Conservation (phyloP, 257 asterid species). For the Parsonsia alboflavescens region DNA sequence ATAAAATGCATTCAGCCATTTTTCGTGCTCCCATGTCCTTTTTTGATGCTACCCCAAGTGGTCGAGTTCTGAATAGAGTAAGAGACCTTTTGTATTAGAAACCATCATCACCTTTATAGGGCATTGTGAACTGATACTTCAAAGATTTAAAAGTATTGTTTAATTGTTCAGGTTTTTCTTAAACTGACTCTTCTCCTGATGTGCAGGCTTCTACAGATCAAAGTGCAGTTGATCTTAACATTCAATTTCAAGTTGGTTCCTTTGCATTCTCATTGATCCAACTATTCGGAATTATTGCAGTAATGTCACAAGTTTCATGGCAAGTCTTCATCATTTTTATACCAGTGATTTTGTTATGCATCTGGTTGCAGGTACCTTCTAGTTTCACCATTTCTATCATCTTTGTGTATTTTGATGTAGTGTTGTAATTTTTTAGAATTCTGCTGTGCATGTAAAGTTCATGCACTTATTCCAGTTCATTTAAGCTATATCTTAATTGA, state of each 20-base stretch:
- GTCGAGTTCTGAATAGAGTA: conserved; percentile 82
- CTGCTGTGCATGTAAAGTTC: background rate
- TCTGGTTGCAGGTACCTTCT: conserved; percentile 66
- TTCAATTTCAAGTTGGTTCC: conserved; percentile 45
- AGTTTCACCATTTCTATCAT: background rate
- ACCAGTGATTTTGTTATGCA: conserved; percentile 60
- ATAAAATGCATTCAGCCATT: conserved; percentile 63
- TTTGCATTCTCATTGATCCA: conserved; percentile 67
- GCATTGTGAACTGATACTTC: background rate
- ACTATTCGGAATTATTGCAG: conserved; percentile 66
- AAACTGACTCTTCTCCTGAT: conserved; percentile 15
- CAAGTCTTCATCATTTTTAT: conserved; percentile 72
- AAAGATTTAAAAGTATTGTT: background rate
- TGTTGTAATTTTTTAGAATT: background rate
- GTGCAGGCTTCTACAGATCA: conserved; percentile 89
- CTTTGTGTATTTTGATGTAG: background rate
- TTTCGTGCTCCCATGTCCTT: conserved; percentile 96
- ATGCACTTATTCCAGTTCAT: background rate
- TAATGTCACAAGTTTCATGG: conserved; percentile 88
- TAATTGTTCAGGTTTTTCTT: background rate
- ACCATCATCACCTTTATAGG: background rate
- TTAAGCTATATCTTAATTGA: background rate
- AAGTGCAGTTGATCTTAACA: conserved; percentile 59
- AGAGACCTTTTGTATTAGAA: conserved; percentile 13
- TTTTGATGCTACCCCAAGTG: conserved; percentile 97